phyloP scores from a whole-genome alignment of 129 eudicot species.

The Erigeron canadensis region DNA sequence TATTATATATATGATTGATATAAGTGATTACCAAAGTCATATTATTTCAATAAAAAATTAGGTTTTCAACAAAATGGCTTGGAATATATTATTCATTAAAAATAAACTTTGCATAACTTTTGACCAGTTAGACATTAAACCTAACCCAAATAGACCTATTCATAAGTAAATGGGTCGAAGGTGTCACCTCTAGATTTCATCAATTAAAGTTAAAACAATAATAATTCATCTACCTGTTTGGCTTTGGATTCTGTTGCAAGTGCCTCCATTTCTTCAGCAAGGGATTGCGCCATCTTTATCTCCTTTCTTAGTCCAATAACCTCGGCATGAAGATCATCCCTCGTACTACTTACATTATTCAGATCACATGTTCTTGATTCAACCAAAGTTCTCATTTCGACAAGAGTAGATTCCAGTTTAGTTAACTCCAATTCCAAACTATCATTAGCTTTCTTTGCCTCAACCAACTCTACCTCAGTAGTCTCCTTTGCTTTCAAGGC shows the following conservation, averaged over 20 bases:
- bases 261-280: conserved; percentile 84
- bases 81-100: too few relatives aligned
- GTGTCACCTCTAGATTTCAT: background rate
- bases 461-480: conserved; percentile 52
- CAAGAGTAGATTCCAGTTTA: conserved; percentile 50
- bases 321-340: conserved; percentile 48
- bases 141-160: background rate
- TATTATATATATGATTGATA: background rate
- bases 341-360: conserved; percentile 45
- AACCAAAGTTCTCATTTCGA: conserved; percentile 42
- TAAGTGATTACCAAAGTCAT: background rate
- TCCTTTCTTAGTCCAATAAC: conserved; percentile 53
- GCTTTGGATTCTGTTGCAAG: conserved; percentile 75
- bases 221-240: conserved; percentile 66
- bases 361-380: conserved; percentile 51
- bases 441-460: conserved; percentile 44
- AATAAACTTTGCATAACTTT: too few relatives aligned
- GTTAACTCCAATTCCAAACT: conserved; percentile 58
- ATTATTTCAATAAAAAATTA: background rate
- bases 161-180: background rate
- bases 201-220: background rate
- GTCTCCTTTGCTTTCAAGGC: conserved; percentile 46
- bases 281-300: conserved; percentile 65
- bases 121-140: too few relatives aligned
- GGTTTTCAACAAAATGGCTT: too few relatives aligned